These are phyloP conservation scores for Gossypium thurberi DNA, from an alignment of 345 rosid species.

Conservation along the genomic window DNA sequence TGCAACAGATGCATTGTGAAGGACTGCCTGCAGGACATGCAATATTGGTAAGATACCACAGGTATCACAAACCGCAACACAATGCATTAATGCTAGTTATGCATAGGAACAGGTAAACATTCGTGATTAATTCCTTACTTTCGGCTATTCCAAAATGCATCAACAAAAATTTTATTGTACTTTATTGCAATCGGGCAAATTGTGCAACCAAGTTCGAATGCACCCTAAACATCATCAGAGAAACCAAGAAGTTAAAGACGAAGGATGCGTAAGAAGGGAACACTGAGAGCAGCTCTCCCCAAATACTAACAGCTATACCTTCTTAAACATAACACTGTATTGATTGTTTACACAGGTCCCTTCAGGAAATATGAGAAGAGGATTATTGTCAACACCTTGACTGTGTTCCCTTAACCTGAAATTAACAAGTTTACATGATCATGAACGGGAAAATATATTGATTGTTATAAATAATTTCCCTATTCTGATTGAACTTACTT, in stretches of 20 bases:
- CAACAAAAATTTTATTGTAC: constrained; percentile 93
- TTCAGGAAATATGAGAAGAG: constrained; percentile 98
- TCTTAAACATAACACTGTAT: constrained; percentile 96
- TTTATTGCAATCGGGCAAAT: constrained; percentile 94
- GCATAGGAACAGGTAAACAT: neutral
- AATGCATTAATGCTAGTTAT: neutral
- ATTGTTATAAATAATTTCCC: neutral
- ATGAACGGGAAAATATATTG: constrained; percentile 8
- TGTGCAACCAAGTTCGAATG: constrained; percentile 90
- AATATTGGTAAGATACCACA: neutral
- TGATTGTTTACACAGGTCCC: constrained; percentile 96
- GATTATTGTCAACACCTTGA: constrained; percentile 80
- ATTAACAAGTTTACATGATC: constrained; percentile 14
- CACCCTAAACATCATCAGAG: constrained; percentile 56
- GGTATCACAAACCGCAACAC: constrained; percentile 1
- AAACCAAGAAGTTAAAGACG: constrained; percentile 16
- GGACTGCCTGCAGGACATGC: constrained; percentile 60
- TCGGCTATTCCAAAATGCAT: constrained; percentile 97
- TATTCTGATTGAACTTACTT: constrained; percentile 44
- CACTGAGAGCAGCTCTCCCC: neutral
- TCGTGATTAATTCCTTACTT: constrained; percentile 48
- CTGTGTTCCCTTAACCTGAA: constrained; percentile 90
- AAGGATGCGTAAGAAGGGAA: neutral
- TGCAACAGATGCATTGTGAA: constrained; percentile 94
- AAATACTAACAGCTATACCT: constrained; percentile 39